A percentile compares a stretch with the other conserved stretches of the same genome.
phyloP scores from a whole-genome alignment of 2,329 filamentous ascomycete genomes.

The Neofusicoccum cordaticola region DNA sequence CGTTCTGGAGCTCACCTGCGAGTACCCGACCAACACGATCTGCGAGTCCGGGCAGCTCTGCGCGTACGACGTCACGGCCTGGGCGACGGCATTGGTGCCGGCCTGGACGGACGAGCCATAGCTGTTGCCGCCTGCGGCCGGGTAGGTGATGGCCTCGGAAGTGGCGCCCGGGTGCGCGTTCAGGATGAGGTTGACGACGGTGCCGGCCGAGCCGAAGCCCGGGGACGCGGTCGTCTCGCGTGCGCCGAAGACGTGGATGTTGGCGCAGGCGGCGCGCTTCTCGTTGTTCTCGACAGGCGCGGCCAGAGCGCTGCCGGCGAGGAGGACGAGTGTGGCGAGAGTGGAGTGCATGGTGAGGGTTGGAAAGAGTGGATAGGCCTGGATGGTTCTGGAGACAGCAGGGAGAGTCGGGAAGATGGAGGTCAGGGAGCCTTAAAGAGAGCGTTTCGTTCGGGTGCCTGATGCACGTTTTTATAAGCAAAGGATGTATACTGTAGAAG shows the following conservation, averaged over 20 bases:
- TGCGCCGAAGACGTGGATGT: constrained; percentile 7
- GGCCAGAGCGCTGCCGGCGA: constrained; percentile 33
- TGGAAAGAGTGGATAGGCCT: not conserved
- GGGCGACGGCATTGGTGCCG: not conserved
- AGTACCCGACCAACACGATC: constrained; percentile 62
- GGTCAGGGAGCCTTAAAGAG: too few species aligned
- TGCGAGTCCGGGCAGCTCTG: constrained; percentile 55
- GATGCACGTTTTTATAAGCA: too few species aligned
- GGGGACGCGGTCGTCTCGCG: not conserved
- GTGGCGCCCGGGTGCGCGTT: not conserved
- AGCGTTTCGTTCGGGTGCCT: too few species aligned
- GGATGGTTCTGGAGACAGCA: not conserved
- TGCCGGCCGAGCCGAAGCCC: constrained; percentile 35
- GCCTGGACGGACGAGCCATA: not conserved
- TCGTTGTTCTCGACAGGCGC: constrained; percentile 35
- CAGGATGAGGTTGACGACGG: constrained; percentile 17
- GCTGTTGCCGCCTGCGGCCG: constrained; percentile 28
- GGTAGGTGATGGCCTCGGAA: constrained; percentile 3
- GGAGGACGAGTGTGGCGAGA: constrained; percentile 27
- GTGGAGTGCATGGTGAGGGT: constrained; percentile 32
- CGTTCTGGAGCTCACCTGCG: constrained; percentile 41
- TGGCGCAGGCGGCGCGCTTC: constrained; percentile 13
- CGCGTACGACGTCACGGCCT: constrained; percentile 32
- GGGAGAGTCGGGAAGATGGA: not conserved
- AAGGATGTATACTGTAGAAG: not conserved